phyloP scores from a whole-genome alignment of 768 basidiomycete genomes.

The Rhodotorula babjevae region DNA sequence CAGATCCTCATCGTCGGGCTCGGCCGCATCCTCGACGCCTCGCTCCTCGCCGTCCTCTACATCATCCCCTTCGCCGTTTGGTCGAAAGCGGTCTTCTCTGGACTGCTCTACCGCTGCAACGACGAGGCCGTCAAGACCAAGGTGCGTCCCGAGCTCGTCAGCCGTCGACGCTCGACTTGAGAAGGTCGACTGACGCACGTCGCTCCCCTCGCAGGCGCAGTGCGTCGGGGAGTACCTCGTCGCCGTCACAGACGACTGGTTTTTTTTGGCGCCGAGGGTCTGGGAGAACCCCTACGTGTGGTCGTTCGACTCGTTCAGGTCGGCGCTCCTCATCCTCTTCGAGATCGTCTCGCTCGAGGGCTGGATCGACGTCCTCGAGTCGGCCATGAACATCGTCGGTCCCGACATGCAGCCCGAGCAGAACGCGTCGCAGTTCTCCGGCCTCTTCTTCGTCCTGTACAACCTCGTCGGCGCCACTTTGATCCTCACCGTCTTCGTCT shows the following conservation, averaged over 20 bases:
- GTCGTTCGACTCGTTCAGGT: constrained; percentile 80
- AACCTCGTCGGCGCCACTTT: constrained; percentile 90
- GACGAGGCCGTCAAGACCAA: constrained; percentile 59
- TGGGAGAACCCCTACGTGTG: constrained; percentile 87
- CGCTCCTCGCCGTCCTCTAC: constrained; percentile 72
- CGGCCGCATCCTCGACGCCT: constrained; percentile 78
- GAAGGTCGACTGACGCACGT: neutral
- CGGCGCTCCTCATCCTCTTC: constrained; percentile 82
- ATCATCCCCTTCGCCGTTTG: constrained; percentile 61
- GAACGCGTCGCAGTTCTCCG: constrained; percentile 73
- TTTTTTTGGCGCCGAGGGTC: constrained; percentile 71
- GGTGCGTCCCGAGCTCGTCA: too few relatives aligned
- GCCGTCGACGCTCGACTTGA: too few relatives aligned
- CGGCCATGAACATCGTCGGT: constrained; percentile 72
- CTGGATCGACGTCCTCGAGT: constrained; percentile 88
- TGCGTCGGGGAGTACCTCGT: constrained; percentile 69
- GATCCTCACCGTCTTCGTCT: constrained; percentile 50
- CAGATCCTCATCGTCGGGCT: constrained; percentile 81
- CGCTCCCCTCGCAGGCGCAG: constrained; percentile 44
- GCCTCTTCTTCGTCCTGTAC: constrained; percentile 85
- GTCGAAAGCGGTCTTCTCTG: constrained; percentile 86
- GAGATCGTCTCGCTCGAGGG: constrained; percentile 95
- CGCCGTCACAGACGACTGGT: constrained; percentile 55
- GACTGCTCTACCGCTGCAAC: constrained; percentile 73
- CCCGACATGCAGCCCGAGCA: constrained; percentile 62